These are phyloP conservation scores for Lecanicillium sp. DNA, from an alignment of 2,329 filamentous ascomycete genomes.

Conservation along the genomic window DNA sequence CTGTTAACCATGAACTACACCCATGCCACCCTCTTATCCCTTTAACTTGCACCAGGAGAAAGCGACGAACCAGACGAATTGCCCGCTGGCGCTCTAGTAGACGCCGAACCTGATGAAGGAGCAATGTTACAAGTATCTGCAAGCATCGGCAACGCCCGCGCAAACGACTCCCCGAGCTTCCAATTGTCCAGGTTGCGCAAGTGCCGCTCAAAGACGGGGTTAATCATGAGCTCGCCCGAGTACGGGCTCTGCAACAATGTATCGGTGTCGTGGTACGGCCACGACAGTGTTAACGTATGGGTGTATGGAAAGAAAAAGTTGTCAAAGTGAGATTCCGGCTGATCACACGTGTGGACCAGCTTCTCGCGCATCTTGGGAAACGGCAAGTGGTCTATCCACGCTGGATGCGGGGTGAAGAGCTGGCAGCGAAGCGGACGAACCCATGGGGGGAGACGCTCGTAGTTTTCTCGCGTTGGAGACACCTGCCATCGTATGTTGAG, in stretches of 20 bases:
- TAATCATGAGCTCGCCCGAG: slow-evolving; percentile 64
- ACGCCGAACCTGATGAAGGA: background rate
- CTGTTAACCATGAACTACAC: too few species aligned
- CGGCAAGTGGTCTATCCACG: slow-evolving; percentile 76
- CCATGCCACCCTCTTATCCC: too few species aligned
- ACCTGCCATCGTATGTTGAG: slow-evolving; percentile 81
- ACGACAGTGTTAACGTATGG: slow-evolving; percentile 67
- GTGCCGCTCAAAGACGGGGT: slow-evolving; percentile 79
- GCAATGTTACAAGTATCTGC: slow-evolving; percentile 20
- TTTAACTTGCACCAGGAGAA: too few species aligned
- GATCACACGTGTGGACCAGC: slow-evolving; percentile 43
- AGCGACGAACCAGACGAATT: background rate
- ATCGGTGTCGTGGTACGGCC: slow-evolving; percentile 71
- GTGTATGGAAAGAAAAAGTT: slow-evolving; percentile 81
- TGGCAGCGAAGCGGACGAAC: slow-evolving; percentile 59
- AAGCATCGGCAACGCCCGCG: slow-evolving; percentile 49
- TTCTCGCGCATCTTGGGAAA: slow-evolving; percentile 70
- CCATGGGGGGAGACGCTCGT: slow-evolving; percentile 68
- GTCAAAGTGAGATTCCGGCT: slow-evolving; percentile 56
- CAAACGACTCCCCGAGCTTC: slow-evolving; percentile 66
- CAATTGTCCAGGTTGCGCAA: slow-evolving; percentile 70
- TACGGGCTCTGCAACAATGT: slow-evolving; percentile 53
- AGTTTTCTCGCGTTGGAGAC: slow-evolving; percentile 69
- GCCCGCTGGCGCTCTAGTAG: background rate
- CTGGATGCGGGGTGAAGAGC: slow-evolving; percentile 58